A percentile compares a stretch with the other conserved stretches of the same genome.
Evolutionary conservation across 257 asterid species (phyloP).

Genomic region (Petrea volubilis): DNA sequence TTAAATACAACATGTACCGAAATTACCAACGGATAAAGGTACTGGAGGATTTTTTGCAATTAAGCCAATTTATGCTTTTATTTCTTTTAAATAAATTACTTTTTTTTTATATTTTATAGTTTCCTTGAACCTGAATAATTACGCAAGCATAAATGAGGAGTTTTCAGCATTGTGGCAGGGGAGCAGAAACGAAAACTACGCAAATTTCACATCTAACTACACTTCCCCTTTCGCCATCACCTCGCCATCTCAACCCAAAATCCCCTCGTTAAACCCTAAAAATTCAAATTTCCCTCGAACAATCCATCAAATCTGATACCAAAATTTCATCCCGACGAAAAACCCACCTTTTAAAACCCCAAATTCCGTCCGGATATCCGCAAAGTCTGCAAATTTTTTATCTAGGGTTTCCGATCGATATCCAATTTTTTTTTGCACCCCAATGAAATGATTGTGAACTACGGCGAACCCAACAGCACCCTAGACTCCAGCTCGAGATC

Average conservation of each 20-base stretch:
- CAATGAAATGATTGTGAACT: conserved; percentile 56
- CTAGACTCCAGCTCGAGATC: conserved; percentile 65
- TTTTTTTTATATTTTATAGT: too few relatives aligned
- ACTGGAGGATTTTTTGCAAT: too few relatives aligned
- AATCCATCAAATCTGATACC: not conserved
- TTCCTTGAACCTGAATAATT: too few relatives aligned
- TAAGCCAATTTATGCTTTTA: too few relatives aligned
- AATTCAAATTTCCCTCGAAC: not conserved
- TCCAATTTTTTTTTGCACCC: not conserved
- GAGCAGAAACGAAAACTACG: not conserved
- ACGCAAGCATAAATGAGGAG: too few relatives aligned
- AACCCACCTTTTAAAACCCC: conserved; percentile 14
- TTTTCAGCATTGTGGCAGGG: too few relatives aligned
- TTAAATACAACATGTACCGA: too few relatives aligned
- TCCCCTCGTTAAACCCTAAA: conserved; percentile 20
- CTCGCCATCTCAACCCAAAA: not conserved
- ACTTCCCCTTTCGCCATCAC: not conserved
- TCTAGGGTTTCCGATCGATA: conserved; percentile 35
- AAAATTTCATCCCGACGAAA: not conserved
- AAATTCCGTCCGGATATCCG: not conserved
- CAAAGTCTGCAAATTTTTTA: not conserved
- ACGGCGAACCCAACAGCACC: conserved; percentile 31
- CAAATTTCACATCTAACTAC: not conserved
- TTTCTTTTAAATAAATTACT: too few relatives aligned
- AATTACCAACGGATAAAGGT: too few relatives aligned